These are phyloP conservation scores for Beauveria bassiana DNA, from an alignment of 2,329 filamentous ascomycete genomes.

Conservation along the genomic window DNA sequence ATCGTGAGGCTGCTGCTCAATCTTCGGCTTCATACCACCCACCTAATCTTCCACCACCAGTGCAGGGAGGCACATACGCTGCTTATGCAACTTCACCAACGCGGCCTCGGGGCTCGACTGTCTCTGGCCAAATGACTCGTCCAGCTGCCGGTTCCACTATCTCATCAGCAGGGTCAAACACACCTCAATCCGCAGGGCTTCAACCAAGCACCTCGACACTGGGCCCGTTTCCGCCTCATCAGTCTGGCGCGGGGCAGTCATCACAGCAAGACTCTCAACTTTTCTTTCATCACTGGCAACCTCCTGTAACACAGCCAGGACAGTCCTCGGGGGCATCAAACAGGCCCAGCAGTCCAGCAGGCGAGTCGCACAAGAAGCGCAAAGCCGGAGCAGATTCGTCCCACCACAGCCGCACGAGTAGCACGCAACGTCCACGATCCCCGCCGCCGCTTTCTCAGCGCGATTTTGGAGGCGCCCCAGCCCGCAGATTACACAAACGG, in stretches of 20 bases:
- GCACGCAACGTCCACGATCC: constrained; percentile 24
- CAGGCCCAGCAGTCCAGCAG: constrained; percentile 66
- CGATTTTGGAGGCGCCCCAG: constrained; percentile 19
- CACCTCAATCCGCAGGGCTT: constrained; percentile 31
- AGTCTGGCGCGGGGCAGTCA: constrained; percentile 1
- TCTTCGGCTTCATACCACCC: constrained; percentile 30
- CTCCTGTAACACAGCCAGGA: constrained; percentile 59
- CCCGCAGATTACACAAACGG: constrained; percentile 23
- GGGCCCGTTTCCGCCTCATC: constrained; percentile 7
- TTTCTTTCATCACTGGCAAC: constrained; percentile 94
- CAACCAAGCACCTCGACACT: constrained; percentile 20
- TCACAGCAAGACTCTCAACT: constrained; percentile 57
- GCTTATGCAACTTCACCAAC: constrained; percentile 42
- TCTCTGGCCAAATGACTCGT: constrained; percentile 33
- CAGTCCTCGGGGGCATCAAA: constrained; percentile 41
- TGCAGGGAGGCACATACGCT: constrained; percentile 33
- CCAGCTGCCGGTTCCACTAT: constrained; percentile 30
- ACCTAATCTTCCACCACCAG: constrained; percentile 21
- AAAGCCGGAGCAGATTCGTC: constrained; percentile 44
- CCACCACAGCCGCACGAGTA: constrained; percentile 32
- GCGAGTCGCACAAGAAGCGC: constrained; percentile 77
- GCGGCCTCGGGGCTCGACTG: constrained; percentile 42
- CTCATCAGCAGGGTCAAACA: constrained; percentile 38
- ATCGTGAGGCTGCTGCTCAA: constrained; percentile 43
- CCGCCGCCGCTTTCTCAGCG: constrained; percentile 24